phyloP scores from a whole-genome alignment of 805 yeast species.

The Candida silvicultrix region DNA sequence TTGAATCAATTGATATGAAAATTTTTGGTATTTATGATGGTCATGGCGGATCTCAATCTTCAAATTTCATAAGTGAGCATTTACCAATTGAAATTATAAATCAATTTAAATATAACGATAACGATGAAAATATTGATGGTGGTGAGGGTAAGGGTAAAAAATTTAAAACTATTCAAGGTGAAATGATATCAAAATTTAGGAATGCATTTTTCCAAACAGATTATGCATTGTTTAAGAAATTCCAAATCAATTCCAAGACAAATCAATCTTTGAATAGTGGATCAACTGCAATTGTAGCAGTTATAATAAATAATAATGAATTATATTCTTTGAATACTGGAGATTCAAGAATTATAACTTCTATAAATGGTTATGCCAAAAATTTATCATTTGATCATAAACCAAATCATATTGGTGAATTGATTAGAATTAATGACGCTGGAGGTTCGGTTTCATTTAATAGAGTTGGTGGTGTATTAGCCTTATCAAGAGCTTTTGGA shows the following conservation, averaged over 20 bases:
- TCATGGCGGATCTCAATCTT: constrained; percentile 67
- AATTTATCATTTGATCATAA: constrained; percentile 75
- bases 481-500: constrained; percentile 86
- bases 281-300: constrained; percentile 43
- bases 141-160: too few species aligned
- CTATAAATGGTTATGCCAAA: constrained; percentile 46
- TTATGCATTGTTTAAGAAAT: constrained; percentile 32
- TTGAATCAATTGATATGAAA: constrained; percentile 20
- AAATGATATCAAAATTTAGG: constrained; percentile 31
- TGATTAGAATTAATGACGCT: constrained; percentile 83
- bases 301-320: constrained; percentile 35
- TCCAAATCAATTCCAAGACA: constrained; percentile 3
- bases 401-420: constrained; percentile 93
- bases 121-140: too few species aligned
- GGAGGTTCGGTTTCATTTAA: constrained; percentile 93
- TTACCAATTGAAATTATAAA: constrained; percentile 16
- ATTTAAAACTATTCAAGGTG: constrained; percentile 26
- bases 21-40: constrained; percentile 78
- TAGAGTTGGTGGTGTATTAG: constrained; percentile 92
- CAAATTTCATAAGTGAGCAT: constrained; percentile 41
- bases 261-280: constrained; percentile 36
- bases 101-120: too few species aligned
- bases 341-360: constrained; percentile 62
- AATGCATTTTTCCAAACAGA: constrained; percentile 42
- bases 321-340: constrained; percentile 68